A percentile compares a stretch with the other conserved stretches of the same genome.
phyloP scores from a whole-genome alignment of 108 stramenopile genomes.

The Bacterosira constricta region DNA sequence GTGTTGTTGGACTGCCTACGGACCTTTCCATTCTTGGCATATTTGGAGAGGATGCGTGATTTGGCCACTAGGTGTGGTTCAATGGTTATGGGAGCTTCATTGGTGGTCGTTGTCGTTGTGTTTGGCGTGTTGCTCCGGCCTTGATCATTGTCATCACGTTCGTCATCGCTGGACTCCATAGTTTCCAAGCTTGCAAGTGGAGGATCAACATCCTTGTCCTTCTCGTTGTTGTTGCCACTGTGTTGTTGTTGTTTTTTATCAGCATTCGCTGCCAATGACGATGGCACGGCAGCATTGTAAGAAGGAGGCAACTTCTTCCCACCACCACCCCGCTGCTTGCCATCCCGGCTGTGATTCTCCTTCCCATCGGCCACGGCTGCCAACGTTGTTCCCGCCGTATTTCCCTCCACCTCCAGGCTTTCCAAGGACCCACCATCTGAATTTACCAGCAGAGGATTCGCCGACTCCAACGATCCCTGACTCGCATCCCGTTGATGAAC shows the following conservation, averaged over 20 bases:
- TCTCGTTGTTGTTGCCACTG: too few relatives aligned
- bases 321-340: background rate
- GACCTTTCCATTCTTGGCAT: conserved; percentile 34
- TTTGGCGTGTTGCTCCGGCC: background rate
- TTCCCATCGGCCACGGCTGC: conserved; percentile 11
- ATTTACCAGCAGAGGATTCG: conserved; percentile 3
- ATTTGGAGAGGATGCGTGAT: conserved; percentile 42
- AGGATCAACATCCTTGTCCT: conserved; percentile 11
- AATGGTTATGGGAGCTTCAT: too few relatives aligned
- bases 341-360: conserved; percentile 27
- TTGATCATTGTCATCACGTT: conserved; percentile 2
- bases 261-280: background rate
- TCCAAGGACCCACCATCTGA: background rate
- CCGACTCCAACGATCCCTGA: conserved; percentile 24
- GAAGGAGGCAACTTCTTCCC: background rate
- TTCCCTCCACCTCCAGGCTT: too few relatives aligned
- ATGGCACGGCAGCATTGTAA: too few relatives aligned
- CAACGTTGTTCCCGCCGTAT: background rate
- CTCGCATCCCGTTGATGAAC: background rate
- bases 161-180: conserved; percentile 21
- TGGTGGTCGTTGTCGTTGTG: background rate
- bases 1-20: conserved; percentile 9
- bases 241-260: background rate
- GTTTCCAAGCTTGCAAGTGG: conserved; percentile 30
- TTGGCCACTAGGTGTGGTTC: conserved; percentile 31